Evolutionary conservation across 2,329 filamentous ascomycete genomes (phyloP), one percentile per base, ranked within the genome.

Genomic region (Cladosporium sp.): DNA sequence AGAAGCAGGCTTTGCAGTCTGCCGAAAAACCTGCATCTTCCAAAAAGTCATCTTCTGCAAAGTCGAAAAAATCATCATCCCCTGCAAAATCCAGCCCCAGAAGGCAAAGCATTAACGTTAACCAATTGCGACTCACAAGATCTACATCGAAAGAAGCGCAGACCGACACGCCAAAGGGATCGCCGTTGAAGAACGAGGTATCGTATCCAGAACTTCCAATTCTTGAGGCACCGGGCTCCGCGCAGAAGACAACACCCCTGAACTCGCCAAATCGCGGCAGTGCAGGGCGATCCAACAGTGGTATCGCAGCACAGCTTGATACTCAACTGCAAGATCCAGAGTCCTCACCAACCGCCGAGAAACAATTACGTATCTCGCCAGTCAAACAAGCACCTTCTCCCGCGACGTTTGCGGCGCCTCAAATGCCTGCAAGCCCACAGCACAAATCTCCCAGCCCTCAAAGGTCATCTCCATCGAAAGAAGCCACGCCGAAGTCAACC

Each of bases 1-100:
- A 67, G 56, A 62, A 63, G 45, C 60, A 63, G 49, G 55, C 52
- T 12, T 42, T 52, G 32, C 54, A 36, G 12, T 60, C 63, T 5
- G 57, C 55, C 19, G 62, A 62, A 30, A 64, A 62, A 49, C 51
- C 54, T 13, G 46, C 33, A 22, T 54, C 54, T 13, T 36, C 35
- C 7, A 48, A 20, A 12, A 48, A 39, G 18, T 25, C 45, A 6
- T 48, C 47, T 11, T 48, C 55, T 13, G 48, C 25, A 4, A 58
- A 56, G 38, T 40, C 55, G 13, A 55, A 55, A 7, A 50, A 54
- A 35, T 55, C 49, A 20, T 25, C 50, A 25, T 38, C 38, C 8
- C 22, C 50, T 15, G 32, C 48, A 12, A 43, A 43, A 13, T 20
- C 39, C 4, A 43, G 33, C 18, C 40, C 48, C 7, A 22, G 20